Percentiles rank a stretch among this genome's conserved stretches.
Conservation (phyloP, 1,284 basidiomycete genomes). For the Coniferiporia sulphurascens region DNA sequence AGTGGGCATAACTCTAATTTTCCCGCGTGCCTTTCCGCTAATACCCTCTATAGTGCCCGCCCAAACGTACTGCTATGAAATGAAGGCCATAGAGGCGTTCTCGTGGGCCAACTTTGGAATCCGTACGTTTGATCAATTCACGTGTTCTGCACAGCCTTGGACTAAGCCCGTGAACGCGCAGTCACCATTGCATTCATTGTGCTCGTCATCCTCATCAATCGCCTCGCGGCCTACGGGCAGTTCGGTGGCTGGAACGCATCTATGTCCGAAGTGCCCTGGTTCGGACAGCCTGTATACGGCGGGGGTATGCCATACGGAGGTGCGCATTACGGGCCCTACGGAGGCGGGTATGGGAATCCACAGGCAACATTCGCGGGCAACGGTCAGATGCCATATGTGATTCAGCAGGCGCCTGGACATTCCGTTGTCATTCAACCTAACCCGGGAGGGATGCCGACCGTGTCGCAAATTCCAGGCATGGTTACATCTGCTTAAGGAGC, state of each 20-base stretch:
- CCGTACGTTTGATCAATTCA: conserved; percentile 40
- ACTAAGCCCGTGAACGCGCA: conserved; percentile 23
- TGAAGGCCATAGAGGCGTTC: conserved; percentile 72
- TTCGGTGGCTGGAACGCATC: conserved; percentile 45
- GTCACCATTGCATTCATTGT: conserved; percentile 41
- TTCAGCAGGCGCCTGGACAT: conserved; percentile 53
- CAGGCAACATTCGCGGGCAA: conserved; percentile 17
- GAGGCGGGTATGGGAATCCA: conserved; percentile 21
- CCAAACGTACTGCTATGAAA: conserved; percentile 63
- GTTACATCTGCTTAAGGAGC: conserved; percentile 25
- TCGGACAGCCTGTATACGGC: conserved; percentile 32
- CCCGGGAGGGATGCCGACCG: conserved; percentile 50
- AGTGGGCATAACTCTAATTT: conserved; percentile 37
- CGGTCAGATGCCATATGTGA: conserved; percentile 25
- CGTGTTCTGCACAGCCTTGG: conserved; percentile 27
- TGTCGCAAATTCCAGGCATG: conserved; percentile 54
- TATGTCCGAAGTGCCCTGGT: conserved; percentile 48
- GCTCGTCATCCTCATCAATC: conserved; percentile 38
- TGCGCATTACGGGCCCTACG: conserved; percentile 5
- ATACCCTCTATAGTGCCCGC: conserved; percentile 42
- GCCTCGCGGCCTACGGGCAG: conserved; percentile 39
- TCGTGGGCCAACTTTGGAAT: conserved; percentile 69
- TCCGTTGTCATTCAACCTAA: conserved; percentile 69
- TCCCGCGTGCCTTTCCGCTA: conserved; percentile 7
- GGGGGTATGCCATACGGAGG: conserved; percentile 1